Evolutionary conservation across 2,329 filamentous ascomycete species (phyloP), one percentile per base, ranked within the genome.

Genomic region (Aspergillus pseudonomiae): DNA sequence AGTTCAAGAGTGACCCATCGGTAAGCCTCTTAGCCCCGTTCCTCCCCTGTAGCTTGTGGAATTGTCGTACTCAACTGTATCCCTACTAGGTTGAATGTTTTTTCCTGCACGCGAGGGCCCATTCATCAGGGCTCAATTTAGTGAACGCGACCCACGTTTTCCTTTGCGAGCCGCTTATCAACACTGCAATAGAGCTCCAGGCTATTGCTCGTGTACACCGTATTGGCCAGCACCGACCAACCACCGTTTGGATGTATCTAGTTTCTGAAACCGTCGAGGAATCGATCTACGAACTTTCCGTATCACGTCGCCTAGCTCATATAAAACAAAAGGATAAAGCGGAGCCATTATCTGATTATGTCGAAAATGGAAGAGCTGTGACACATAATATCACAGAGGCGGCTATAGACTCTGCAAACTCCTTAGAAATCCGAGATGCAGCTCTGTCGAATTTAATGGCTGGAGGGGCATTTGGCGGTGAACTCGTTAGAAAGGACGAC

Each of bases 101-200:
- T 70, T 83, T 98, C 4, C 85, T 99, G 16, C 93, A 97, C 74
- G 94, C 94, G 6, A 91, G 93, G 68, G 91, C 92, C 0, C 92
- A 97, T 74, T 91, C 92, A 0, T 94, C 91, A 1, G 95, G 95
- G 0, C 83, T 99, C 34, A 98, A 96, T 65, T 85, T 99, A 0
- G 91, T 97, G 68, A 94, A 96, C 71, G 95, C 94, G 5, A 97
- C 89, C 55, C 93, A 98, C 74, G 93, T 98, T 1, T 96, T 98
- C 73, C 85, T 99, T 5, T 97, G 93, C 75, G 95, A 99, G 74
- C 95, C 95, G 2, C 82, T 98, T 4, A 88, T 98, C 70, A 97
- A 98, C 74, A 94, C 94, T 0, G 93, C 94, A 0, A 88, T 99
- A 19, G 95, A 98, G 77, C 84, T 98, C 11, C 95, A 99, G 77